phyloP scores from a whole-genome alignment of 192 early-diverging fungal genomes.

The Chytriomyces hyalinus region DNA sequence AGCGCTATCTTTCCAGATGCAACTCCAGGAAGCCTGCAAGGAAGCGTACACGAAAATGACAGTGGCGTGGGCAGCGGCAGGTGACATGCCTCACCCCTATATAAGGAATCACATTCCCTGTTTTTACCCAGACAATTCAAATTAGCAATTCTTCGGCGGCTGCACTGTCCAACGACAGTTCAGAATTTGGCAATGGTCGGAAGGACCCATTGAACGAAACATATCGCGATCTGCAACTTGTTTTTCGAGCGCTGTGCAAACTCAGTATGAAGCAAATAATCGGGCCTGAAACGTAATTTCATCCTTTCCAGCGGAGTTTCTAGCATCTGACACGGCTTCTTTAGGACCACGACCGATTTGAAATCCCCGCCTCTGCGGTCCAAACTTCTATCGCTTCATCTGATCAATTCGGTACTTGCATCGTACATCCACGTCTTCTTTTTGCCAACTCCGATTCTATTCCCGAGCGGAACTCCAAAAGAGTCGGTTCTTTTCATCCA shows the following conservation, averaged over 20 bases:
- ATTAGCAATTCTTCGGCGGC: neutral
- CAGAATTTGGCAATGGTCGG: conserved; percentile 11
- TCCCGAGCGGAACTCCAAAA: conserved; percentile 28
- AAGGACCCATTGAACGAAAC: conserved; percentile 26
- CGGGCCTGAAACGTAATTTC: conserved; percentile 58
- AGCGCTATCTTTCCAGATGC: neutral
- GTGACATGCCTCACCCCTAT: too few relatives aligned
- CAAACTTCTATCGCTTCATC: conserved; percentile 80
- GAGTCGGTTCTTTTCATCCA: conserved; percentile 64
- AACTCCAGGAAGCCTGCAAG: conserved; percentile 12
- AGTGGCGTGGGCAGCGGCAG: neutral
- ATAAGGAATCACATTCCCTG: neutral
- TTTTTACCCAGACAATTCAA: neutral
- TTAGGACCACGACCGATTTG: conserved; percentile 66
- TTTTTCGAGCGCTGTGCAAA: conserved; percentile 87
- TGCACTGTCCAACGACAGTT: neutral
- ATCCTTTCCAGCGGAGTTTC: neutral
- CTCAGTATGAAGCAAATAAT: conserved; percentile 84
- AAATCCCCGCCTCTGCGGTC: conserved; percentile 82
- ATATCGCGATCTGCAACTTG: conserved; percentile 76
- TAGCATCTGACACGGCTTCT: neutral
- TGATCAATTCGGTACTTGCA: conserved; percentile 75
- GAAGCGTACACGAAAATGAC: conserved; percentile 7
- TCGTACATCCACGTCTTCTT: conserved; percentile 80
- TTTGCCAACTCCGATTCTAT: conserved; percentile 54